Evolutionary conservation across 139 green algal genomes (phyloP).

Genomic region (Closterium sp.): DNA sequence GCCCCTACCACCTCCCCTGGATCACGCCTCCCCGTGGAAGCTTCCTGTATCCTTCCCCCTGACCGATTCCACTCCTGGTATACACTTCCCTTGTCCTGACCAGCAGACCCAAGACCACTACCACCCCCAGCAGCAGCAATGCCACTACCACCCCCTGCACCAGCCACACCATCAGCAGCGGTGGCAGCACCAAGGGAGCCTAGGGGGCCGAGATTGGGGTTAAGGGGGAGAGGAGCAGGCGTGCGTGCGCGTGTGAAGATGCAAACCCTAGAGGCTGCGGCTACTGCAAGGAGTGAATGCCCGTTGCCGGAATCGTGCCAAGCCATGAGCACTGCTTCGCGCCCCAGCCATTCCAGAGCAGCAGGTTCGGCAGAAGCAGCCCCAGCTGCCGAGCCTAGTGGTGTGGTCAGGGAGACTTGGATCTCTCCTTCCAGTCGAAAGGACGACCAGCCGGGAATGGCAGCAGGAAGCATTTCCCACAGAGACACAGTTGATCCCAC

Average conservation of each 20-base stretch:
- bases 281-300: background rate
- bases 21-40: background rate
- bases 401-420: background rate
- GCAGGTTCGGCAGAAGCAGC: background rate
- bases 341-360: background rate
- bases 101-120: no score
- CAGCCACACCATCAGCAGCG: background rate
- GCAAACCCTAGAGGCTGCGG: background rate
- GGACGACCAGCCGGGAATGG: background rate
- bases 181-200: background rate
- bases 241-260: background rate
- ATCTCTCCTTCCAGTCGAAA: background rate
- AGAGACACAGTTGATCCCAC: background rate
- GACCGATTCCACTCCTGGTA: background rate
- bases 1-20: background rate
- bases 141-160: background rate
- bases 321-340: background rate
- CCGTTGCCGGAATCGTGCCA: background rate
- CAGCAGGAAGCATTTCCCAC: background rate
- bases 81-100: background rate
- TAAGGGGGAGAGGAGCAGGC: background rate
- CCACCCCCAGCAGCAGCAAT: background rate
- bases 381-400: background rate
- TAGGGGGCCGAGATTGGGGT: background rate
- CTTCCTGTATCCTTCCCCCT: background rate